Evolutionary conservation across 352 stramenopile genomes (phyloP), one percentile per base, ranked within the genome.

Genomic region (Stramenopiles sp.): DNA sequence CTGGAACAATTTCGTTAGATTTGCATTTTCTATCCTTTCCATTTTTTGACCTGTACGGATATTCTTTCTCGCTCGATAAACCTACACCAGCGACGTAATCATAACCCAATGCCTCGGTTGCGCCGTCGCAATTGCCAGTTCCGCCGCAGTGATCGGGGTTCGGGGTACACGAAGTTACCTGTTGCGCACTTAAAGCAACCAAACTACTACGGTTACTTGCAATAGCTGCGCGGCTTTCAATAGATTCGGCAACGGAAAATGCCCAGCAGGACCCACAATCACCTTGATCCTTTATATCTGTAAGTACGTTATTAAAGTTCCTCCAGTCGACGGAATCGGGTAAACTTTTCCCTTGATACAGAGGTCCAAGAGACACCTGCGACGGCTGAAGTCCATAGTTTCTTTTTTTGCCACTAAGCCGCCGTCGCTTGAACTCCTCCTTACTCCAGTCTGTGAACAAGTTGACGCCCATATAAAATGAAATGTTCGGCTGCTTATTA

Each of bases 71-170:
- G 14, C 84, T 67, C 4, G 86, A 83, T n/a, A 90, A 84, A 30
- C 86, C 86, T 30, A 27, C 32, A 27, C 67, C 80, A 67, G 75
- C 84, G 31, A 88, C 83, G 82, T 85, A 90, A 30, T 87, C 83
- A 76, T 84, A 91, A 1, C 84, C 89, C 4, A 91, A 80, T 81
- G 91, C 87, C 0, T 81, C 82, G 29, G 87, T 92, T 0, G 87
- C 75, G 67, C 89, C 89, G 0, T 75, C 75, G 81, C 89, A 93
- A 44, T 86, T 86, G 67, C 88, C 89, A 44, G 80, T 82, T 78
- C 89, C 89, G 80, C 88, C 89, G 85, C 89, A 93, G n/a, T 90
- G 75, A 27, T 88, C 44, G 25, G 87, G 86, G 82, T 93, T 90
- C 27, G 84, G 83, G n/a, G 84, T 75, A 83, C 88, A 93, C 25